Percentiles rank a stretch among this genome's conserved stretches.
Evolutionary conservation across 2,329 filamentous ascomycete genomes (phyloP).

Genomic region (Talaromyces sp.): DNA sequence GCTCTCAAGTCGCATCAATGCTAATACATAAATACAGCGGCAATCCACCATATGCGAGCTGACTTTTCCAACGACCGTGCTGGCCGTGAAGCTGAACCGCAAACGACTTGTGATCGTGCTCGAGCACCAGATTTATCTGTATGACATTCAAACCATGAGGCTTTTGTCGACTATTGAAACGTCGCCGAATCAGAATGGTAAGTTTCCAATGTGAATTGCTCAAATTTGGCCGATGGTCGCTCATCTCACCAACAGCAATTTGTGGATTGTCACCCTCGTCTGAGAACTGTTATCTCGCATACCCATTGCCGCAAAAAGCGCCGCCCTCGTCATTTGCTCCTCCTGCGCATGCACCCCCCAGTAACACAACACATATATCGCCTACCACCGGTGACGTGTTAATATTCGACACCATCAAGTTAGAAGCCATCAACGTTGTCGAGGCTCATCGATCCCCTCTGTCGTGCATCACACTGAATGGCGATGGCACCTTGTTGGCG

Average conservation of each 20-base stretch:
- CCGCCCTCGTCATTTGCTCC: conserved; percentile 47
- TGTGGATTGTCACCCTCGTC: conserved; percentile 91
- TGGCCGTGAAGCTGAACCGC: conserved; percentile 88
- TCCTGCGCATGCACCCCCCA: conserved; percentile 78
- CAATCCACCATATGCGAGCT: conserved; percentile 94
- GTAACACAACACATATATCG: conserved; percentile 61
- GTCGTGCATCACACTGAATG: conserved; percentile 86
- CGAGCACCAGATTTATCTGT: conserved; percentile 95
- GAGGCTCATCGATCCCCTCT: conserved; percentile 90
- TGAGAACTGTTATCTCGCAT: conserved; percentile 92
- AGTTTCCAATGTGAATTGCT: conserved; percentile 6
- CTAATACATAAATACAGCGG: conserved; percentile 38
- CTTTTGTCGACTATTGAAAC: conserved; percentile 88
- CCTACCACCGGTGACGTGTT: conserved; percentile 88
- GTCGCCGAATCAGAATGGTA: conserved; percentile 80
- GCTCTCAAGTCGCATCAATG: background rate
- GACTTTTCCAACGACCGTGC: conserved; percentile 93
- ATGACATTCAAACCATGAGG: conserved; percentile 98
- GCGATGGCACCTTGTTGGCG: conserved; percentile 82
- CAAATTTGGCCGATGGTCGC: background rate
- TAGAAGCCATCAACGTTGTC: conserved; percentile 91
- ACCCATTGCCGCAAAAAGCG: conserved; percentile 71
- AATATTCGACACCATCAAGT: conserved; percentile 81
- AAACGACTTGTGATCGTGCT: conserved; percentile 90
- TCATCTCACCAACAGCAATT: conserved; percentile 54